Evolutionary conservation across 345 rosid genomes (phyloP), one percentile per base, ranked within the genome.

Genomic region (Aethionema arabicum): DNA sequence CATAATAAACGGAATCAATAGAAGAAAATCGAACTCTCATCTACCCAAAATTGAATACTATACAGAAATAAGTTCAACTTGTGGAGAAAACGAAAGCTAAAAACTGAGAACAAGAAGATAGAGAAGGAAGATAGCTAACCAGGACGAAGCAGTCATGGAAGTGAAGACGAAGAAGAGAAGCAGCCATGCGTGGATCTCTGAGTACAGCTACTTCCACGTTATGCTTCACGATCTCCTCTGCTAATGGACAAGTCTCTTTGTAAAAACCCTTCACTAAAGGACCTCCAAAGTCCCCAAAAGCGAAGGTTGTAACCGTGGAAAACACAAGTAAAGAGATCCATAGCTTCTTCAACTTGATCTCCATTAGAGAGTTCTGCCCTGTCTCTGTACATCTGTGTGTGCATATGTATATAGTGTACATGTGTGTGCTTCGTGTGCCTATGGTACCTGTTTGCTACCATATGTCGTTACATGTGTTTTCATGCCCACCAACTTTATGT

Each of bases 131-230:
- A 27, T 52, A 37, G 8, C 59, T 70, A 27, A 88, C 91, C 90
- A 81, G 64, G 60, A 88, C 86, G 45, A 91, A 84, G 65, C 98
- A 91, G 61, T 91, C 98, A 27, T 91, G 96, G 52, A 86, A 91
- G 38, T 91, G 96, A 44, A 91, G 65, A 32, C 96, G 84, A 40
- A 88, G 87, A 36, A 90, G 80, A n/a, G 88, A 83, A 27, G 91
- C 96, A 0, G 96, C 96, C 81, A 84, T 79, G 5, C 91, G 79
- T 55, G 98, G 98, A 69, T 84, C 80, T 74, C 66, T 80, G 13
- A 76, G 70, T 37, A 88, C 76, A 0, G 89, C 95, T 46, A 67
- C 69, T 64, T 78, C 82, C 0, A 90, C 84, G 54, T 64, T 69
- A 43, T 69, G 71, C 61, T 82, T 80, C 10, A 84, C 83, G 13